These are phyloP conservation scores for Detonula confervacea DNA, from an alignment of 352 stramenopile species.

Conservation along the genomic window DNA sequence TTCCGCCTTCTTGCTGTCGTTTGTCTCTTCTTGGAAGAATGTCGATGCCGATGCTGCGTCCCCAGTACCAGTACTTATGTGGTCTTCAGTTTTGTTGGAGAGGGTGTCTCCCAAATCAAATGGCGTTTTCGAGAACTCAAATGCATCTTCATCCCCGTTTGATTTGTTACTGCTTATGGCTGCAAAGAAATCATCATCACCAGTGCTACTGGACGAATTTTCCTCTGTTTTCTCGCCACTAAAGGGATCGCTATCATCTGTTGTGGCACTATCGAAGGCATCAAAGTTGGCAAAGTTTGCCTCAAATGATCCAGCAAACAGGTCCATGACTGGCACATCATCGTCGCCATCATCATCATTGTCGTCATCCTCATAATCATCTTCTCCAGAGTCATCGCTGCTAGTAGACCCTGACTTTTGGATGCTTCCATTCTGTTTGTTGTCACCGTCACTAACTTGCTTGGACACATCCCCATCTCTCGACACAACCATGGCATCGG, in stretches of 20 bases:
- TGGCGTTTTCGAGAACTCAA: constrained; percentile 24
- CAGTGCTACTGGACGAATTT: not conserved
- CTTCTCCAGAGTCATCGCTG: constrained; percentile 32
- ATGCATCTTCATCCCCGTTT: not conserved
- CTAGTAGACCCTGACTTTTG: constrained; percentile 45
- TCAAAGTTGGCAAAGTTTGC: constrained; percentile 79
- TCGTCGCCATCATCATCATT: constrained; percentile 23
- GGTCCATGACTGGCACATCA: constrained; percentile 75
- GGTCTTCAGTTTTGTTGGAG: not conserved
- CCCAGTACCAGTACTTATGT: constrained; percentile 4
- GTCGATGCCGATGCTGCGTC: not conserved
- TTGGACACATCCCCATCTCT: constrained; percentile 20
- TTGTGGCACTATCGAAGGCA: constrained; percentile 23
- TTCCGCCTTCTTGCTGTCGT: too few relatives aligned
- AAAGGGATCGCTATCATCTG: constrained; percentile 3
- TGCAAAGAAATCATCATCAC: constrained; percentile 17
- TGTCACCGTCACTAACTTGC: not conserved
- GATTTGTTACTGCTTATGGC: not conserved
- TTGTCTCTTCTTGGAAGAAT: not conserved
- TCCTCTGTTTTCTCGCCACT: constrained; percentile 4
- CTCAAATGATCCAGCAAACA: constrained; percentile 82
- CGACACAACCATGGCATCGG: constrained; percentile 52
- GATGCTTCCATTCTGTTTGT: constrained; percentile 7
- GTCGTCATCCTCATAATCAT: constrained; percentile 26
- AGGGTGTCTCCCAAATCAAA: constrained; percentile 24